Evolutionary conservation across 2,329 filamentous ascomycete species (phyloP).

Genomic region (Phaeophleospora eucalypticola): DNA sequence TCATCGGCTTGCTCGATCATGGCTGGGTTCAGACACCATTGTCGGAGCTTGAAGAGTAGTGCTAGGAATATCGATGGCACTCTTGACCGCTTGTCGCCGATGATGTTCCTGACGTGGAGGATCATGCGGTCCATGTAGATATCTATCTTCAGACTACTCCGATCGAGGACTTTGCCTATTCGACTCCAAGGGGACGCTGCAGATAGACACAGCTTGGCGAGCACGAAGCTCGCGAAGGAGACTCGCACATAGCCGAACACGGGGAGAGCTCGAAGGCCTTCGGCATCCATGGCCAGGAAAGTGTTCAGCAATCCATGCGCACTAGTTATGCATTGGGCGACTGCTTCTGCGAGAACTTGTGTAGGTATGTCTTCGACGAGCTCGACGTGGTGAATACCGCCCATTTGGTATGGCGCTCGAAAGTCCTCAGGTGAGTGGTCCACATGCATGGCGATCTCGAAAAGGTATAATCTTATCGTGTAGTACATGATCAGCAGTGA

Average conservation of each 20-base stretch:
- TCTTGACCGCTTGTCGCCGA: constrained; percentile 37
- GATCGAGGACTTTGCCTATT: constrained; percentile 65
- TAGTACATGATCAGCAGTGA: constrained; percentile 61
- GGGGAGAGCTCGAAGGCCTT: constrained; percentile 60
- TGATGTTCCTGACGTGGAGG: constrained; percentile 61
- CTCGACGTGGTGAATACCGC: constrained; percentile 42
- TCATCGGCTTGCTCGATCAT: constrained; percentile 13
- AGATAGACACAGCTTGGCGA: constrained; percentile 71
- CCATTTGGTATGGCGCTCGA: constrained; percentile 43
- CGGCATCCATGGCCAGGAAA: constrained; percentile 59
- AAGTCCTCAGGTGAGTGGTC: constrained; percentile 57
- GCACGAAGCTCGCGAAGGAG: constrained; percentile 65
- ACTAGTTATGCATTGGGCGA: constrained; percentile 63
- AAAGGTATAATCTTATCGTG: constrained; percentile 66
- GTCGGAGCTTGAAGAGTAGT: constrained; percentile 29
- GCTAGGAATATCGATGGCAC: constrained; percentile 29
- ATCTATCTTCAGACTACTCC: constrained; percentile 61
- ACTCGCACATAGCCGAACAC: constrained; percentile 69
- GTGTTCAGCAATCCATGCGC: constrained; percentile 64
- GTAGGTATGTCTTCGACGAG: constrained; percentile 34
- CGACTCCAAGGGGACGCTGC: constrained; percentile 61
- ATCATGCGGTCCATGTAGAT: constrained; percentile 67
- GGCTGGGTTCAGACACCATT: constrained; percentile 28
- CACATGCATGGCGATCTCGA: constrained; percentile 68
- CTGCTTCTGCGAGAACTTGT: constrained; percentile 60